phyloP scores from a whole-genome alignment of 2,329 filamentous ascomycete species.

The Chaetomium sp. region DNA sequence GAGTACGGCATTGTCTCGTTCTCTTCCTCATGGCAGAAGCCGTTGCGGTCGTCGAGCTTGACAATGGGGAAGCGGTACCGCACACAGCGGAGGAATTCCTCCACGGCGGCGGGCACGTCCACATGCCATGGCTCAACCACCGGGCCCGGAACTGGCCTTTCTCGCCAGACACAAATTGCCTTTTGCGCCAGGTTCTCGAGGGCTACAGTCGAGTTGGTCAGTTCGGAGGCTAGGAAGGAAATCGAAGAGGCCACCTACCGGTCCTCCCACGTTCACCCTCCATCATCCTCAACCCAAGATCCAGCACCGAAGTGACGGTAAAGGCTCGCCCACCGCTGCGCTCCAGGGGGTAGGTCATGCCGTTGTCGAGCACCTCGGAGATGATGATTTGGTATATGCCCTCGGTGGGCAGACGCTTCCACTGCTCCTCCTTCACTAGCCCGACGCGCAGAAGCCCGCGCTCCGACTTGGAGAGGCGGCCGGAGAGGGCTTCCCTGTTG shows the following conservation, averaged over 20 bases:
- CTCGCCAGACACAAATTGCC: constrained; percentile 27
- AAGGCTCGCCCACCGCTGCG: constrained; percentile 28
- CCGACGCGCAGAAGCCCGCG: constrained; percentile 20
- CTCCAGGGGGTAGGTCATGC: constrained; percentile 24
- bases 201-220: constrained; percentile 3
- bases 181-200: constrained; percentile 27
- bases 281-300: constrained; percentile 32
- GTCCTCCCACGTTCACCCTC: constrained; percentile 27
- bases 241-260: constrained; percentile 18
- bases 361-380: constrained; percentile 28
- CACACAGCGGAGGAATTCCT: constrained; percentile 30
- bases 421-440: constrained; percentile 17
- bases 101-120: constrained; percentile 20
- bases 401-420: constrained; percentile 23
- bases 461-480: constrained; percentile 10
- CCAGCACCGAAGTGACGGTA: constrained; percentile 28
- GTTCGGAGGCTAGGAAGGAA: neutral
- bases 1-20: constrained; percentile 17
- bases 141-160: constrained; percentile 18
- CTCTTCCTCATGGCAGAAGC: constrained; percentile 26
- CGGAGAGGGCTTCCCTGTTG: constrained; percentile 13
- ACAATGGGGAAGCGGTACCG: constrained; percentile 29
- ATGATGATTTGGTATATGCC: constrained; percentile 31
- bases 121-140: constrained; percentile 12
- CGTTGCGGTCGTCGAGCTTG: constrained; percentile 30